Conservation (phyloP, 2,329 filamentous ascomycete genomes). For the Huntiella omanensis region DNA sequence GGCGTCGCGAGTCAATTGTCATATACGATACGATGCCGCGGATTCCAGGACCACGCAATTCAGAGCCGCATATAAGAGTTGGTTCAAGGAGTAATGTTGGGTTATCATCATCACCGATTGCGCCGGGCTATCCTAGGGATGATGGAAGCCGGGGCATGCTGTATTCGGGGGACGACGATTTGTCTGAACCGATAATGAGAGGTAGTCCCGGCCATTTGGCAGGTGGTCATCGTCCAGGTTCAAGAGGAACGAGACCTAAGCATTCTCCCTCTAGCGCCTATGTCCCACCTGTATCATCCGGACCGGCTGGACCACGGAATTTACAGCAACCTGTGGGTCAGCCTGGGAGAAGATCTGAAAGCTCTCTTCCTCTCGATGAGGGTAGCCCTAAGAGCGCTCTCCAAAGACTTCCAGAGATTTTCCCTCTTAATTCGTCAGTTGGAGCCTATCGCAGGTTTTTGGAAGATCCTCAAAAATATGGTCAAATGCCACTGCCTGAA, state of each 20-base stretch:
- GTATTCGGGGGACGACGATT: conserved; percentile 22
- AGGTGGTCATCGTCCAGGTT: conserved; percentile 6
- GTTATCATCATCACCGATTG: conserved; percentile 9
- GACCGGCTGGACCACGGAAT: conserved; percentile 13
- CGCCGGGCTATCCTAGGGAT: conserved; percentile 1
- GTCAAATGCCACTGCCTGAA: conserved; percentile 32
- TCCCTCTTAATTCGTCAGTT: conserved; percentile 5
- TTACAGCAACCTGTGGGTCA: conserved; percentile 12
- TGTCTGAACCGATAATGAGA: conserved; percentile 9
- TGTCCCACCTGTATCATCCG: conserved; percentile 1
- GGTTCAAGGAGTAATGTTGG: conserved; percentile 4
- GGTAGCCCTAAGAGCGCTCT: background rate
- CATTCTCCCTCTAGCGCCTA: conserved; percentile 4
- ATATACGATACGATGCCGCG: conserved; percentile 8
- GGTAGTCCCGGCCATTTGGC: conserved; percentile 12
- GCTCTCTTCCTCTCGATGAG: background rate
- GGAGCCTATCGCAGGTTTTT: conserved; percentile 34
- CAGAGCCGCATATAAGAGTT: conserved; percentile 4
- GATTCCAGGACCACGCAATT: conserved; percentile 4
- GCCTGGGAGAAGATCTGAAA: conserved; percentile 7
- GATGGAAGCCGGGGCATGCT: background rate
- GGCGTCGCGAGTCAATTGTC: conserved; percentile 3
- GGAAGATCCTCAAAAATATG: conserved; percentile 28
- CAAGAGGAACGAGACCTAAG: conserved; percentile 6
- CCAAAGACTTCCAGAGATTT: background rate